Conservation (phyloP, 2,329 filamentous ascomycete species). For the Furcasterigmium sp. region DNA sequence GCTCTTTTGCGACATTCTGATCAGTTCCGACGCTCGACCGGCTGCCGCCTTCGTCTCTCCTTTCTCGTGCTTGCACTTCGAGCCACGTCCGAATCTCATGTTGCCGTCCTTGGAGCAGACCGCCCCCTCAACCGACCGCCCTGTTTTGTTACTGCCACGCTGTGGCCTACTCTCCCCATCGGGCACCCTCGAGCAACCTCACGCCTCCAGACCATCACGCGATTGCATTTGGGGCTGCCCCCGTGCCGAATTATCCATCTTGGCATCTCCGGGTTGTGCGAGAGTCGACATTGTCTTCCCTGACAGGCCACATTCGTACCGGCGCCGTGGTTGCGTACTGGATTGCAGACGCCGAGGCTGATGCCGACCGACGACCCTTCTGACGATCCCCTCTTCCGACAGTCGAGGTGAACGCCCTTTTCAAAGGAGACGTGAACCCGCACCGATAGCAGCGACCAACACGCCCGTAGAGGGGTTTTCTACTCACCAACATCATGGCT, state of each 20-base stretch:
- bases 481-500: conserved; percentile 27
- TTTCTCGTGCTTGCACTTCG: no score
- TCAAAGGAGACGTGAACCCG: conserved; percentile 6
- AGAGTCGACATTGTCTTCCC: no score
- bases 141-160: not conserved
- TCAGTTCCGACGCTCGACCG: no score
- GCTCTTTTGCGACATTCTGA: no score
- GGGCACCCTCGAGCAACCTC: not conserved
- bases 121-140: not conserved
- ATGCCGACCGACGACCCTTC: conserved; percentile 12
- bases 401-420: conserved; percentile 11
- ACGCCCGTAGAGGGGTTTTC: conserved; percentile 1
- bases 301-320: not conserved
- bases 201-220: not conserved
- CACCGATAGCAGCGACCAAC: conserved; percentile 3
- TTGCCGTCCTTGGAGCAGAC: not conserved
- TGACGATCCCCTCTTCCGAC: conserved; percentile 9
- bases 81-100: no score
- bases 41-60: no score
- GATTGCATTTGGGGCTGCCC: not conserved
- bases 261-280: no score
- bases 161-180: conserved; percentile 1
- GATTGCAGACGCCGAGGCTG: conserved; percentile 7
- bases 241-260: not conserved
- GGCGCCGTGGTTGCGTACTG: not conserved